These are phyloP conservation scores for Bryum argenteum DNA, from an alignment of 225 moss, liverwort and hornwort genomes.

Conservation along the genomic window DNA sequence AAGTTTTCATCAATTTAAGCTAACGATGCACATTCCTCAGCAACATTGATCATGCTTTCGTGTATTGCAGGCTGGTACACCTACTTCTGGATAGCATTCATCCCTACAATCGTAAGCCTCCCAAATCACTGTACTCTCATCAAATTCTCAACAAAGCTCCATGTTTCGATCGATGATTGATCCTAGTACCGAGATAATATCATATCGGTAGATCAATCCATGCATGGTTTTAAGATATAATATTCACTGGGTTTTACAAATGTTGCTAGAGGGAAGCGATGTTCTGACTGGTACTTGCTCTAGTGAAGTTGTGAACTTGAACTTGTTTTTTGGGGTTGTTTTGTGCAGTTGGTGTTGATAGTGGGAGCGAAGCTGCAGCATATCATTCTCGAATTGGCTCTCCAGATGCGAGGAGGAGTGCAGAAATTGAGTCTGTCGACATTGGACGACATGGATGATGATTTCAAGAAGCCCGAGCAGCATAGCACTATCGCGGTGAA, in stretches of 20 bases:
- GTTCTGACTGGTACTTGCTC: no score
- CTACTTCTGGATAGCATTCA: slow-evolving; percentile 94
- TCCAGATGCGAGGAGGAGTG: slow-evolving; percentile 59
- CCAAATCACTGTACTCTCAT: not conserved
- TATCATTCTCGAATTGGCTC: slow-evolving; percentile 67
- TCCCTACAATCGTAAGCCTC: slow-evolving; percentile 77
- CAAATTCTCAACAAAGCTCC: no score
- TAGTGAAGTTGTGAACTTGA: no score
- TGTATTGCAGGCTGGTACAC: slow-evolving; percentile 86
- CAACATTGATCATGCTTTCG: not conserved
- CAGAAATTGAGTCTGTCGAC: slow-evolving; percentile 16
- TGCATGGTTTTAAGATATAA: no score
- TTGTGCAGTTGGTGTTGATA: slow-evolving; percentile 44
- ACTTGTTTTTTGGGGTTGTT: not conserved
- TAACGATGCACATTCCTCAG: no score
- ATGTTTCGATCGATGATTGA: no score
- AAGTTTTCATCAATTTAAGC: no score
- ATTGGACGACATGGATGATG: slow-evolving; percentile 45
- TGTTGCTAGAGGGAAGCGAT: no score
- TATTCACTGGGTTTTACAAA: no score
- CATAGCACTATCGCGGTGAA: slow-evolving; percentile 3
- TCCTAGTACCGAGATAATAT: no score
- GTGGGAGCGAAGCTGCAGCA: slow-evolving; percentile 70
- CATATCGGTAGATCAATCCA: no score
- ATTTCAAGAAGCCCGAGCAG: slow-evolving; percentile 24